These are phyloP conservation scores for Mycena haematopus DNA, from an alignment of 768 basidiomycete genomes.

Conservation along the genomic window DNA sequence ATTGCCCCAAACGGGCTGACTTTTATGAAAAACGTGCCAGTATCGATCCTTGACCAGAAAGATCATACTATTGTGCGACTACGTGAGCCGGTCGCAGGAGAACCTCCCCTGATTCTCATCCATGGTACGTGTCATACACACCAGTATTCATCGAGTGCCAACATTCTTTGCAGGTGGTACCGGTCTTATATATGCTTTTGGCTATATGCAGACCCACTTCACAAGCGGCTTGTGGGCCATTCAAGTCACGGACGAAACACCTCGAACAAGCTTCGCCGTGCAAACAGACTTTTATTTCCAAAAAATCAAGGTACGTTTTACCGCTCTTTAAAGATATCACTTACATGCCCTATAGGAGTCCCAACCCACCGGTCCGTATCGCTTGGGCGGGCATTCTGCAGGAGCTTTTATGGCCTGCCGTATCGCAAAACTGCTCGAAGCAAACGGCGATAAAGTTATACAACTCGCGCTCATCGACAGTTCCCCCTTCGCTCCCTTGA, in stretches of 20 bases:
- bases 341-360: background rate
- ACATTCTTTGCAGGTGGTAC: background rate
- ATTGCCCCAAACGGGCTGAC: background rate
- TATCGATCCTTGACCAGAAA: conserved; percentile 1
- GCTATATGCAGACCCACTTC: conserved; percentile 5
- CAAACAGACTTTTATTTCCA: conserved; percentile 11
- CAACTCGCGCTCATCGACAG: conserved; percentile 1
- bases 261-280: conserved; percentile 2
- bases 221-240: background rate
- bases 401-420: background rate
- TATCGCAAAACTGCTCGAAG: background rate
- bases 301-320: conserved; percentile 5
- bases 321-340: background rate
- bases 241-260: background rate
- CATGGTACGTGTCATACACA: background rate
- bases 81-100: background rate
- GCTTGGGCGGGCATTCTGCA: conserved; percentile 3
- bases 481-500: background rate
- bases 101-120: conserved; percentile 5
- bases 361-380: conserved; percentile 7
- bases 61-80: conserved; percentile 5
- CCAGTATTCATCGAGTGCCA: background rate
- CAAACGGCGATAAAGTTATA: background rate
- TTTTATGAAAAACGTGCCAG: background rate
- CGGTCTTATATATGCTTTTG: conserved; percentile 6